Percentiles rank a stretch among this genome's conserved stretches.
These are phyloP conservation scores for Termitomyces sp. DNA, from an alignment of 768 basidiomycete species.

Conservation along the genomic window DNA sequence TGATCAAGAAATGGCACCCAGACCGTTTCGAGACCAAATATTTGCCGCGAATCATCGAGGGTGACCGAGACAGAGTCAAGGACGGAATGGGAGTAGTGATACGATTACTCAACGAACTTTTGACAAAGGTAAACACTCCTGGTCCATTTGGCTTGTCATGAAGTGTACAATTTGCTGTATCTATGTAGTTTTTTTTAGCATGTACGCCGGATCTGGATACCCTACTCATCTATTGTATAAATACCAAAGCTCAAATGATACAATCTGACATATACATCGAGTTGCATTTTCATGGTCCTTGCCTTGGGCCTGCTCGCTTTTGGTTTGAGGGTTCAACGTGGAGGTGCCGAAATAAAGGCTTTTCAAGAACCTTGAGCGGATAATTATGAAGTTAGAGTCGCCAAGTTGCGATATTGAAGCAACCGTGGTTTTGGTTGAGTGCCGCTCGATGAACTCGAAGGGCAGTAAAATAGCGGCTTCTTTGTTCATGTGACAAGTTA, in stretches of 20 bases:
- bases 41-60: conserved; percentile 56
- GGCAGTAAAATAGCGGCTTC: too few species aligned
- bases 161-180: conserved; percentile 14
- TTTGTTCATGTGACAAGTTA: too few species aligned
- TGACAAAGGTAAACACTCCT: conserved; percentile 45
- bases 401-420: not conserved
- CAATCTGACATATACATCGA: conserved; percentile 15
- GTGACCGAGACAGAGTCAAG: conserved; percentile 61
- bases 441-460: not conserved
- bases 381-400: not conserved
- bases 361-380: not conserved
- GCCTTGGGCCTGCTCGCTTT: not conserved
- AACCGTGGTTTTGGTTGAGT: not conserved
- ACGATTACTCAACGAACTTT: conserved; percentile 64
- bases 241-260: conserved; percentile 13
- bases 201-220: conserved; percentile 22
- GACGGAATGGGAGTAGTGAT: conserved; percentile 71
- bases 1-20: conserved; percentile 75
- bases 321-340: not conserved
- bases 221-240: conserved; percentile 25
- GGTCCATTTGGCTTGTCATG: conserved; percentile 4
- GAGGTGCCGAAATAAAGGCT: not conserved
- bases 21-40: conserved; percentile 75
- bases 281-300: not conserved
- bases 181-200: conserved; percentile 19